phyloP scores from a whole-genome alignment of 306 rosid species.

The Delonix regia region DNA sequence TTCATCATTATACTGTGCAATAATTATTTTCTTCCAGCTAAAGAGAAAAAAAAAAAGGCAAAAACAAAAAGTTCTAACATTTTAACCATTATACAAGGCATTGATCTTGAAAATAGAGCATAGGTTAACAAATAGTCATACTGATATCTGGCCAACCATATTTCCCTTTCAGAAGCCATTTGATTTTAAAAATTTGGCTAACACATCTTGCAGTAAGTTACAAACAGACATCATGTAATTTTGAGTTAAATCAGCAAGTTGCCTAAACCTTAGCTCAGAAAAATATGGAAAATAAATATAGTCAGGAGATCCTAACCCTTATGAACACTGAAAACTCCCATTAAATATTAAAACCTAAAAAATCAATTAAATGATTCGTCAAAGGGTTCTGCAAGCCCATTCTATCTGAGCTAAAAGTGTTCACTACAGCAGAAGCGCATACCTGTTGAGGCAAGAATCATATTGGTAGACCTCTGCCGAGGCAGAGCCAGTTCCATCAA shows the following conservation, averaged over 20 bases:
- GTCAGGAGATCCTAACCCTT: not conserved
- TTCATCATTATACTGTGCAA: not conserved
- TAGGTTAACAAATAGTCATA: not conserved
- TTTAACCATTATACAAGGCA: not conserved
- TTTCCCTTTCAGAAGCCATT: not conserved
- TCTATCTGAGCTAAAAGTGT: not conserved
- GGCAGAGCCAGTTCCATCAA: conserved; percentile 54
- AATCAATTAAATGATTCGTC: not conserved
- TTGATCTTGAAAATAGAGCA: not conserved
- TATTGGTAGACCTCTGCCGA: conserved; percentile 78
- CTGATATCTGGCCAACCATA: not conserved
- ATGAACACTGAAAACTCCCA: not conserved
- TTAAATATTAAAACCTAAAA: not conserved
- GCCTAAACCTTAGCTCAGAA: not conserved
- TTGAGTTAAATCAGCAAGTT: not conserved
- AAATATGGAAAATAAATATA: not conserved
- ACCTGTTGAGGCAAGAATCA: conserved; percentile 81
- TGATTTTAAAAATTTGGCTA: not conserved
- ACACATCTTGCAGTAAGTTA: not conserved
- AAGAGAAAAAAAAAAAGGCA: not conserved
- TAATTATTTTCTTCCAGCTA: not conserved
- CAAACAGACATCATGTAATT: not conserved
- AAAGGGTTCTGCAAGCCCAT: not conserved
- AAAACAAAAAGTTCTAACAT: not conserved
- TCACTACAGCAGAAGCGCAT: conserved; percentile 30